phyloP scores from a whole-genome alignment of 2,329 filamentous ascomycete species.

The Atkinsonella hypoxylon region DNA sequence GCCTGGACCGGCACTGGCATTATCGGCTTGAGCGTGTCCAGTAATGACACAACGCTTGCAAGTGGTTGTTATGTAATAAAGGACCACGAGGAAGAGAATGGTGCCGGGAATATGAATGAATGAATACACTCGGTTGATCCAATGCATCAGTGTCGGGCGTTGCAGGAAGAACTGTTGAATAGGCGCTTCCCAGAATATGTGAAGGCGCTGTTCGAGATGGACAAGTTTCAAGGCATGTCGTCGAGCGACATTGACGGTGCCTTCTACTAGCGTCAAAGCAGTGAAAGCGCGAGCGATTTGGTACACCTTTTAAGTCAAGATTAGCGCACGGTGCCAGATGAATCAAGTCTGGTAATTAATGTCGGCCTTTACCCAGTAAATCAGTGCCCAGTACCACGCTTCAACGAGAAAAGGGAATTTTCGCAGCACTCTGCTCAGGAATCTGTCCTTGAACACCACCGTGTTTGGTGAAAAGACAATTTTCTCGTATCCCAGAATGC shows the following conservation, averaged over 20 bases:
- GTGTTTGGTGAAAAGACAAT: constrained; percentile 34
- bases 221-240: constrained; percentile 57
- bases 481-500: constrained; percentile 19
- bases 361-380: constrained; percentile 9
- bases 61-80: constrained; percentile 60
- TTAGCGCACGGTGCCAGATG: neutral
- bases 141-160: constrained; percentile 46
- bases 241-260: constrained; percentile 56
- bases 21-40: constrained; percentile 16
- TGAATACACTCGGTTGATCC: constrained; percentile 62
- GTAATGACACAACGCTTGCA: constrained; percentile 31
- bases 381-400: constrained; percentile 56
- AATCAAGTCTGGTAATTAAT: neutral
- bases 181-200: constrained; percentile 52
- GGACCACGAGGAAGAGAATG: constrained; percentile 51
- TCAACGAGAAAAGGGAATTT: constrained; percentile 63
- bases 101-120: constrained; percentile 71
- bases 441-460: constrained; percentile 42
- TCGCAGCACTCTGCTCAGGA: constrained; percentile 50
- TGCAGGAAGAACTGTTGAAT: constrained; percentile 25
- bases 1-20: constrained; percentile 27
- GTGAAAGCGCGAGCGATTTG: constrained; percentile 63
- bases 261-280: constrained; percentile 54
- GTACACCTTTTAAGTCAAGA: constrained; percentile 46
- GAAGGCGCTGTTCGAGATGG: constrained; percentile 49